Conservation (phyloP, 768 basidiomycete genomes). For the Strobilomyces echinocephalus region DNA sequence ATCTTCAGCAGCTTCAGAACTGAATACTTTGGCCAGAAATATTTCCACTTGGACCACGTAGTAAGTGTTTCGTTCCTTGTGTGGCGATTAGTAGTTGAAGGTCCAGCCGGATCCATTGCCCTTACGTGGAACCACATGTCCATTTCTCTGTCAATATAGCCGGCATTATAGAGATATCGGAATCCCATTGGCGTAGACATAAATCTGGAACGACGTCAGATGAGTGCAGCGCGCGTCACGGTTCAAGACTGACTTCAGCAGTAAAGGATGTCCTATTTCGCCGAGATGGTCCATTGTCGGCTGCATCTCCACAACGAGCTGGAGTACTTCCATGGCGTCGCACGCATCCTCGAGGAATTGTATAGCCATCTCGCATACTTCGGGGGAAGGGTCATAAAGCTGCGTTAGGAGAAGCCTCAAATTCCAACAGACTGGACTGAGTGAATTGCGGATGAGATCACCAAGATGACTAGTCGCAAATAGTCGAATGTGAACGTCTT, state of each 20-base stretch:
- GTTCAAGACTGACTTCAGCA: constrained; percentile 64
- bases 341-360: constrained; percentile 88
- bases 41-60: constrained; percentile 95
- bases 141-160: constrained; percentile 93
- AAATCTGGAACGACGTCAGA: constrained; percentile 51
- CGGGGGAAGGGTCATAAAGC: constrained; percentile 86
- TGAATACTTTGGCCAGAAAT: constrained; percentile 78
- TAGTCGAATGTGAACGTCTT: constrained; percentile 82
- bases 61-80: constrained; percentile 84
- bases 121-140: constrained; percentile 93
- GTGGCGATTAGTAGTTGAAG: constrained; percentile 5
- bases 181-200: constrained; percentile 94
- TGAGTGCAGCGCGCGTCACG: background rate
- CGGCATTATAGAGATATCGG: constrained; percentile 83
- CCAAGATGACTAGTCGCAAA: constrained; percentile 89
- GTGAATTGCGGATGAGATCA: constrained; percentile 62
- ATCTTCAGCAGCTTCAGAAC: constrained; percentile 47
- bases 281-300: constrained; percentile 95
- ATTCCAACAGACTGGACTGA: constrained; percentile 76
- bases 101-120: background rate
- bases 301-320: constrained; percentile 90
- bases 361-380: constrained; percentile 89
- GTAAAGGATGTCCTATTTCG: constrained; percentile 81
- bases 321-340: constrained; percentile 74
- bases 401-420: constrained; percentile 90